These are phyloP conservation scores for Ophiostoma ips DNA, from an alignment of 2,329 filamentous ascomycete genomes.

Conservation along the genomic window DNA sequence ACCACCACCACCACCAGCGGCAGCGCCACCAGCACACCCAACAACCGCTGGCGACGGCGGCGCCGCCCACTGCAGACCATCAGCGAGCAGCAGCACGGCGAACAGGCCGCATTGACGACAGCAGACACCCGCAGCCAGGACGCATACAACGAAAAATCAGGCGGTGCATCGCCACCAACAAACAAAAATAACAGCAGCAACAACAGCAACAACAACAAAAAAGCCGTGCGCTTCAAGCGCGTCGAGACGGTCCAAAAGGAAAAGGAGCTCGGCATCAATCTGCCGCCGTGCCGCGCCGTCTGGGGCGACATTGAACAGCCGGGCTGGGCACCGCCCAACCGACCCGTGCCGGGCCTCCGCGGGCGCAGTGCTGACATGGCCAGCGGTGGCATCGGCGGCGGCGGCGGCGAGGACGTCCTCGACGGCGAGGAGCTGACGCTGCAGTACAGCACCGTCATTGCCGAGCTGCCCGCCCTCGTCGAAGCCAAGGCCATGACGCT, in stretches of 20 bases:
- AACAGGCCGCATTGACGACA: too few species aligned
- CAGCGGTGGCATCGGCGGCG: too few species aligned
- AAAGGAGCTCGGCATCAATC: slow-evolving; percentile 27
- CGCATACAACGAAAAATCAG: background rate
- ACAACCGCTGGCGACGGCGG: too few species aligned
- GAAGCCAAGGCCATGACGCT: slow-evolving; percentile 88
- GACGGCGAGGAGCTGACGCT: slow-evolving; percentile 65
- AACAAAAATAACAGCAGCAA: background rate
- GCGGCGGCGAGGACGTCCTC: background rate
- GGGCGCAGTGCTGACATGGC: background rate
- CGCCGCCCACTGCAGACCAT: too few species aligned
- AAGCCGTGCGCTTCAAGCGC: slow-evolving; percentile 8
- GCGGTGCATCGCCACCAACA: too few species aligned
- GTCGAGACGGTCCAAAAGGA: slow-evolving; percentile 13
- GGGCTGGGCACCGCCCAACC: slow-evolving; percentile 72
- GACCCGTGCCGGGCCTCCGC: background rate
- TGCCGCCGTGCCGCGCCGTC: slow-evolving; percentile 35
- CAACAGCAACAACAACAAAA: background rate
- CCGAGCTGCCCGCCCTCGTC: slow-evolving; percentile 76
- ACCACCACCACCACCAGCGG: too few species aligned
- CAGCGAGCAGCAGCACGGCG: too few species aligned
- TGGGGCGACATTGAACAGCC: slow-evolving; percentile 81
- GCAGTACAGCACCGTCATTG: slow-evolving; percentile 69
- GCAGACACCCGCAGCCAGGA: too few species aligned
- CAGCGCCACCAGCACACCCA: too few species aligned